These are phyloP conservation scores for Gaeumannomyces tritici DNA, from an alignment of 2,329 filamentous ascomycete species.

Conservation along the genomic window DNA sequence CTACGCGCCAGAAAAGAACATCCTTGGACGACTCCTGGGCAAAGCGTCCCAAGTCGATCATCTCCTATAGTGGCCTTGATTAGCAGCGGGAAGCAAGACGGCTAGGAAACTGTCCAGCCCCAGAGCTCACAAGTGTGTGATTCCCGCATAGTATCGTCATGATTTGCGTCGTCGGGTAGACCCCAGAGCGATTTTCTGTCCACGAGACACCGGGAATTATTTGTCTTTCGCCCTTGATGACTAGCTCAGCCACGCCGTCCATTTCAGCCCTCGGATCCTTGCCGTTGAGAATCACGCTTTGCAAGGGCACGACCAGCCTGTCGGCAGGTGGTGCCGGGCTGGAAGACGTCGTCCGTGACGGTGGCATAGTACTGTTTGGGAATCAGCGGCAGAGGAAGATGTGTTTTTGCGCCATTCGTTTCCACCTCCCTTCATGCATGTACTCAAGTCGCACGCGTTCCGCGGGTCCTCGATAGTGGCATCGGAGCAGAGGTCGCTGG, in stretches of 20 bases:
- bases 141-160: slow-evolving; percentile 3
- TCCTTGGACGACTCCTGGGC: background rate
- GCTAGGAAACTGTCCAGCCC: background rate
- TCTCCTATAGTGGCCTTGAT: background rate
- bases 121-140: background rate
- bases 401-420: background rate
- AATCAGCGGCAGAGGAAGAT: background rate
- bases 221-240: slow-evolving; percentile 2
- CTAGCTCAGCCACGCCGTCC: background rate
- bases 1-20: background rate
- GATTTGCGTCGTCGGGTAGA: background rate
- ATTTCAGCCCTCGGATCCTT: background rate
- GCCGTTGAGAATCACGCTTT: background rate
- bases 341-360: background rate
- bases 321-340: background rate
- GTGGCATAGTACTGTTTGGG: background rate
- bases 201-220: background rate
- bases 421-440: background rate
- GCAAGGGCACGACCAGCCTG: slow-evolving; percentile 3
- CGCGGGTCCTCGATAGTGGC: too few species aligned
- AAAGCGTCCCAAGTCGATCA: background rate
- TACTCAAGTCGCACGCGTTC: too few species aligned
- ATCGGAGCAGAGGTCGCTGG: too few species aligned
- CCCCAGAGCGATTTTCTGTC: background rate
- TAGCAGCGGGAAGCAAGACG: background rate